Evolutionary conservation across 2,329 filamentous ascomycete genomes (phyloP).

Genomic region (Aspergillus tamarii): DNA sequence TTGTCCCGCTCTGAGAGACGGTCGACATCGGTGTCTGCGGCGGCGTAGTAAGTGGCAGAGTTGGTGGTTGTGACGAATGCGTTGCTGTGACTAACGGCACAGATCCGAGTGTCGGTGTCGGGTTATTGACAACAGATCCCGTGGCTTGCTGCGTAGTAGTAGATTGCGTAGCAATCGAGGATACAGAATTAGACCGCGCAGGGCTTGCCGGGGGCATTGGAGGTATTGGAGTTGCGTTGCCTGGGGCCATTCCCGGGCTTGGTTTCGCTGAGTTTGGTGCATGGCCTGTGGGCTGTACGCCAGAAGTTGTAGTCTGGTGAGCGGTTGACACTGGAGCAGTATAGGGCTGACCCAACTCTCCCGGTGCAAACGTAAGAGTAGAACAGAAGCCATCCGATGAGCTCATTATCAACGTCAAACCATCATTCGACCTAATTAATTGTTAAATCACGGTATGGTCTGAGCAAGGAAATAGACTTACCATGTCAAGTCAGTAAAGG

Average conservation of each 20-base stretch:
- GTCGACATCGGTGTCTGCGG: conserved; percentile 76
- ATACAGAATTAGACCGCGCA: conserved; percentile 81
- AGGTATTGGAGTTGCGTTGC: conserved; percentile 48
- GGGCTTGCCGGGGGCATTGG: conserved; percentile 71
- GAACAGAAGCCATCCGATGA: conserved; percentile 99
- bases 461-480: conserved; percentile 51
- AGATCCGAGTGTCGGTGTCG: conserved; percentile 75
- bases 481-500: conserved; percentile 96
- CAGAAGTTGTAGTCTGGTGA: conserved; percentile 40
- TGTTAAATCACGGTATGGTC: conserved; percentile 23
- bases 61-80: conserved; percentile 58
- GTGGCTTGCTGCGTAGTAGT: conserved; percentile 45
- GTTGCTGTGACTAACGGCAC: conserved; percentile 77
- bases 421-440: conserved; percentile 69
- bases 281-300: conserved; percentile 58
- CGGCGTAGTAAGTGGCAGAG: conserved; percentile 79
- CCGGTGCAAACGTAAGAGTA: conserved; percentile 77
- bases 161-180: conserved; percentile 70
- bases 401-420: conserved; percentile 83
- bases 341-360: conserved; percentile 83
- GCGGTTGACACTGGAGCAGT: conserved; percentile 50
- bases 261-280: conserved; percentile 65
- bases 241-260: conserved; percentile 63
- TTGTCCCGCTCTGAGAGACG: conserved; percentile 57
- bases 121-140: conserved; percentile 68